Evolutionary conservation across 2,329 filamentous ascomycete genomes (phyloP).

Genomic region (Gaeumannomyces sp.): DNA sequence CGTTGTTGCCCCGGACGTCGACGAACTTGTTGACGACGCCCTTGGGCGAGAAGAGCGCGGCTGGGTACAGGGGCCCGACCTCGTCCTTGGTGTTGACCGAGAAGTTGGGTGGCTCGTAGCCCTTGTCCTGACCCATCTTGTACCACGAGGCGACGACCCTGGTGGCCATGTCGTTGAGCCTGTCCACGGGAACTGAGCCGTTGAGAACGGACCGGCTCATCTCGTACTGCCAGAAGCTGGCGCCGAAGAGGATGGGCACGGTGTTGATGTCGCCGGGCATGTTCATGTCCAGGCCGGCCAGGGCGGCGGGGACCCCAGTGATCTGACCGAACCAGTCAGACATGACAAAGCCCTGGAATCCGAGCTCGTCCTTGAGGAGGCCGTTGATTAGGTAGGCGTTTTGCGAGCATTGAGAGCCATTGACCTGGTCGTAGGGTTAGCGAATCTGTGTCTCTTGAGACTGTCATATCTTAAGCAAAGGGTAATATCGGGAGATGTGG

Average conservation of each 20-base stretch:
- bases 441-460: neutral
- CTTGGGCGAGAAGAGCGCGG: conserved; percentile 49
- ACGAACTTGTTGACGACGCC: conserved; percentile 67
- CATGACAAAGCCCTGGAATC: conserved; percentile 76
- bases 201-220: conserved; percentile 50
- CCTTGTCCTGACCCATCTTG: conserved; percentile 51
- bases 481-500: neutral
- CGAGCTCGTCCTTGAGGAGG: conserved; percentile 71
- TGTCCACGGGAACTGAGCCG: conserved; percentile 47
- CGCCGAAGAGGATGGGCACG: conserved; percentile 45
- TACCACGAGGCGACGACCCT: conserved; percentile 55
- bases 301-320: conserved; percentile 64
- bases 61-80: conserved; percentile 50
- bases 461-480: no score
- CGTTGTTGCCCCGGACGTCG: conserved; percentile 49
- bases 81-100: conserved; percentile 51
- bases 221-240: conserved; percentile 49
- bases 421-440: conserved; percentile 46
- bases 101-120: conserved; percentile 52
- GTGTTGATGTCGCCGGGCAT: conserved; percentile 49
- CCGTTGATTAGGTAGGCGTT: conserved; percentile 72
- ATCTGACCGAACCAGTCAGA: conserved; percentile 77
- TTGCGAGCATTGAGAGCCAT: conserved; percentile 75
- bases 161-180: conserved; percentile 51
- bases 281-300: conserved; percentile 65